These are phyloP conservation scores for Metrosideros polymorpha DNA, from an alignment of 441 rosid species.

Conservation along the genomic window DNA sequence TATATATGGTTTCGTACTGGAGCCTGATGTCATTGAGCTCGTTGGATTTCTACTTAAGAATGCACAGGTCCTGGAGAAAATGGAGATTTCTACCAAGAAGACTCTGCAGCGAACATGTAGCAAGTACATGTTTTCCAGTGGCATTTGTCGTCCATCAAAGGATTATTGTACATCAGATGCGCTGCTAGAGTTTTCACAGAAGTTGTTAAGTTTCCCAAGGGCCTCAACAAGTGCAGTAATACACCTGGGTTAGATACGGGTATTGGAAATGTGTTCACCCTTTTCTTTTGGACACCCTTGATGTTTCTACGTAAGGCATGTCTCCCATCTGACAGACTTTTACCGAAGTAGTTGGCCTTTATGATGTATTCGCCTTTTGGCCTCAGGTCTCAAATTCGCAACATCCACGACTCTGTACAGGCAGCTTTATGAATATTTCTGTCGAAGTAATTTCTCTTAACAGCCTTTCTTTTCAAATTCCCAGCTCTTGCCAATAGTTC, in stretches of 20 bases:
- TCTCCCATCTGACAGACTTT: not conserved
- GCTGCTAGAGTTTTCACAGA: not conserved
- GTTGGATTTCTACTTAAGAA: not conserved
- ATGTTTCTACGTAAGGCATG: not conserved
- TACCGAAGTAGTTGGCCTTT: not conserved
- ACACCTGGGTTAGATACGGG: not conserved
- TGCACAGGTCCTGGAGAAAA: not conserved
- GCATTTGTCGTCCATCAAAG: not conserved
- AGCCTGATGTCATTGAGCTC: not conserved
- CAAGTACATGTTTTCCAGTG: accelerated
- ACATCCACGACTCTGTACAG: not conserved
- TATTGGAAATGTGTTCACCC: not conserved
- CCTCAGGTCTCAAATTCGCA: not conserved
- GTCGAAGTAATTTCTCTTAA: not conserved
- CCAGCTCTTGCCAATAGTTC: not conserved
- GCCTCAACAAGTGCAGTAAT: not conserved
- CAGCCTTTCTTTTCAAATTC: not conserved
- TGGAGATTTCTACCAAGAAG: not conserved
- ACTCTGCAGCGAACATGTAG: not conserved
- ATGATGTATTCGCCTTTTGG: not conserved
- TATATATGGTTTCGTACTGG: not conserved
- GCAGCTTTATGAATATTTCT: not conserved
- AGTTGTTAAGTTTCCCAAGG: not conserved
- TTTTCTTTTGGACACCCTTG: not conserved
- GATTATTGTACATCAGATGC: not conserved